Evolutionary conservation across 2,329 filamentous ascomycete species (phyloP), one percentile per base, ranked within the genome.

Genomic region (Sporothrix curviconia): DNA sequence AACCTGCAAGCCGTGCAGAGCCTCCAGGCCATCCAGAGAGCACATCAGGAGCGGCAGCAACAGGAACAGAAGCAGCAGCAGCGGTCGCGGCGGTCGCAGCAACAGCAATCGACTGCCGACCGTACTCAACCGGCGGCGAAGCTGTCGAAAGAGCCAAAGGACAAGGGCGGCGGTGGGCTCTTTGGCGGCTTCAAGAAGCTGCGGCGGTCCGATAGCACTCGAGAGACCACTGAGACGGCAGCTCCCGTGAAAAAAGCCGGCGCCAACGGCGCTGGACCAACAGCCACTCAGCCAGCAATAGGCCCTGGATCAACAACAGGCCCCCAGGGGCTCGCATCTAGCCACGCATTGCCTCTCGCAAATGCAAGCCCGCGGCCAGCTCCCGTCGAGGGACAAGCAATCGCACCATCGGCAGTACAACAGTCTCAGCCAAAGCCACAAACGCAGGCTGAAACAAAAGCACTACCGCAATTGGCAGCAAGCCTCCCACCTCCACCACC

Each of bases 131-230:
- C 46, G 7, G 28, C 30, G 9, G 22, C 19, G 8, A 50, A 25
- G 32, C 24, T 19, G 14, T 15, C 25, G 9, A 50, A 50, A 19
- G 36, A 43, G 3, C 12, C 42, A 40, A 56, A 40, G n/a, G 22
- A 40, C 8, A 32, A 15, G 30, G 32, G 15, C 22, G 34, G 49
- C 22, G 49, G n/a, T n/a, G n/a, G n/a, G 47, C 3, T 24, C 54
- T 1, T 22, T 53, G 32, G n/a, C n/a, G 40, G 56, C 14, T 8
- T 57, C 34, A 58, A 43, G 43, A 58, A 55, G 44, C 42, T 58
- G 17, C 50, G 50, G 3, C 42, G 42, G n/a, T 34, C 56, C 7
- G 51, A 55, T 14, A 54, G 49, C 34, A 58, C 39, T 12, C 55
- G 46, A 4, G 40, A 7, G 17, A 22, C 39, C 12, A 37, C 12